Base-by-base conservation (phyloP, 768 basidiomycete genomes). In the Trametes cinnabarina region DNA sequence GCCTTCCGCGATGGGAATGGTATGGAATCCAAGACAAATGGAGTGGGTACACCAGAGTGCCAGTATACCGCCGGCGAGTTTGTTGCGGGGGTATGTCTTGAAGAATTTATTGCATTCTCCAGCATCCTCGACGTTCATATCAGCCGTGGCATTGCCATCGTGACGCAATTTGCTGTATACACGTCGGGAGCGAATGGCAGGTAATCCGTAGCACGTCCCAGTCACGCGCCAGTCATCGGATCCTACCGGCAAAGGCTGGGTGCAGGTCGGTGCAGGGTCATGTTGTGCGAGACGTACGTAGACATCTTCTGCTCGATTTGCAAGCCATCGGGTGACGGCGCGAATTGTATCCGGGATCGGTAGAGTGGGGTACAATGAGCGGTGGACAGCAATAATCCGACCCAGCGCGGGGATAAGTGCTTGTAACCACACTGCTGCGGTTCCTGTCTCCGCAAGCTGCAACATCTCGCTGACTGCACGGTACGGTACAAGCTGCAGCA, bases 181-280 rank as follows among this genome's bases (percentile, higher is more conserved):
- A 0, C 72, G 70, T 10, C 71, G 61, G 1, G 61, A 30, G 25
- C 72, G 63, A 15, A 76, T 65, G 34, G 67, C 61, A 11, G 71
- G 71, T 58, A 71, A 65, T 4, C 67, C 60, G 43, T 74, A 76
- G 47, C 59, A 70, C 19, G 64, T 67, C 1, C 73, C 72, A 10
- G 65, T 72, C 69, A 68, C 25, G 5, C 3, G 17, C 49, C 55
- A 57, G 15, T 30, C 3, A n/a, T n/a, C n/a, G n/a, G n/a, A n/a
- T n/a, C n/a, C n/a, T n/a, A n/a, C n/a, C n/a, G n/a, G n/a, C n/a
- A n/a, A n/a, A n/a, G 19, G 19, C 14, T 30, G 22, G 37, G 3
- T 25, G 12, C 9, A 9, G 14, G 6, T n/a, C 9, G 17, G 37
- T 39, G 50, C 39, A 3, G 50, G 39, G 19, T 10, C 4, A 30